Base-by-base conservation (phyloP, 495 filamentous ascomycete genomes). In the Trichocladium antarcticum region DNA sequence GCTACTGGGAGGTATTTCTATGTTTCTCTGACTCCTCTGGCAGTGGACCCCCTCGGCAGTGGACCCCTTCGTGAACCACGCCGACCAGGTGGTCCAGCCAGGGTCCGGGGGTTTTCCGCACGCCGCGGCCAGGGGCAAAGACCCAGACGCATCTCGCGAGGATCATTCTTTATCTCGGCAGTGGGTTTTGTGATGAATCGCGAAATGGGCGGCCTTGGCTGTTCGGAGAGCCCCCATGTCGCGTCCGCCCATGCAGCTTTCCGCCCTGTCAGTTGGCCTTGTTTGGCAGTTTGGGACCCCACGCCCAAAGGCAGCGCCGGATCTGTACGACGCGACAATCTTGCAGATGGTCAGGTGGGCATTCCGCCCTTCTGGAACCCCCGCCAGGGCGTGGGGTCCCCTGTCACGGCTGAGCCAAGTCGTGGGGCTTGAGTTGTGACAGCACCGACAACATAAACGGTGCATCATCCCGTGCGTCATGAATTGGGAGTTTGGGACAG, bases 61-160 rank as follows among this genome's bases (percentile, higher is more conserved):
- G 10, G 10, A 15, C 17, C 29, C 38, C n/a, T n/a, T 29, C 22
- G 12, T 34, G 15, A 37, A 31, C 43, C 31, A 36, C 6, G n/a
- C 41, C 34, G 35, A 22, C 21, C 48, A 37, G 31, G 38, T 38
- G 48, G 41, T 32, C 40, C 32, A 20, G 24, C 47, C 37, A 31
- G 38, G 40, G n/a, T 31, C 32, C 14, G 48, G 48, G 24, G 38
- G 41, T 34, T 50, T 32, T 24, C 48, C 48, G 48, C 42, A 32
- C 16, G 32, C 40, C 21, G 20, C 34, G 5, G 31, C 19, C 34
- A 44, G 41, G 40, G 47, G 34, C 9, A 5, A 17, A n/a, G 17
- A 12, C 38, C 20, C 19, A 32, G 17, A 38, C 8, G 10, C 32
- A 38, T 37, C 40, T 44, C 41, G 15, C 19, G 24, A 16, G 27